Evolutionary conservation across 2,329 filamentous ascomycete genomes (phyloP).

Genomic region (Aspergillus latus): DNA sequence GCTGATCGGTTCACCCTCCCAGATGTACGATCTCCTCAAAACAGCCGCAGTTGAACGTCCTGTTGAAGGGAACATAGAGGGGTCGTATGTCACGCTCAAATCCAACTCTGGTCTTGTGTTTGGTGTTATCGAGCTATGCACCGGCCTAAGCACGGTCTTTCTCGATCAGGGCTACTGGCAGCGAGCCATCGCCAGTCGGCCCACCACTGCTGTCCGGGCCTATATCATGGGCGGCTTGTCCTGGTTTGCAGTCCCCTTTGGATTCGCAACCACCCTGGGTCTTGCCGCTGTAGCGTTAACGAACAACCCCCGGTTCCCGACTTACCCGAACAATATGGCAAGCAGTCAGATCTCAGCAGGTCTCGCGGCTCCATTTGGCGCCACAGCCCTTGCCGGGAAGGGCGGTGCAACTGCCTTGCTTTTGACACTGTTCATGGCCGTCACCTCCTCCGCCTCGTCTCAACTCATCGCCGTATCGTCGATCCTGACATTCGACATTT

Average conservation of each 20-base stretch:
- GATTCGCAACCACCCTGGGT: slow-evolving; percentile 51
- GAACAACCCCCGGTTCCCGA: slow-evolving; percentile 50
- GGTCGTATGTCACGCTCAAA: slow-evolving; percentile 42
- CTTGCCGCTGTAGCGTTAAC: slow-evolving; percentile 49
- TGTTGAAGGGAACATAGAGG: slow-evolving; percentile 30
- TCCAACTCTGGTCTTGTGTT: slow-evolving; percentile 40
- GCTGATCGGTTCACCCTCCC: slow-evolving; percentile 32
- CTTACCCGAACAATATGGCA: slow-evolving; percentile 44
- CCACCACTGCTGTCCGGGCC: slow-evolving; percentile 43
- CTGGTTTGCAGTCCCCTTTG: slow-evolving; percentile 47
- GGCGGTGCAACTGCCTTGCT: slow-evolving; percentile 36
- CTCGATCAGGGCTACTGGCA: slow-evolving; percentile 50
- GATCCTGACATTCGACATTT: slow-evolving; percentile 55
- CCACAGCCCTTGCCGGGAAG: slow-evolving; percentile 39
- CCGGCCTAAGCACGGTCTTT: slow-evolving; percentile 38
- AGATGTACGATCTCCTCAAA: slow-evolving; percentile 41
- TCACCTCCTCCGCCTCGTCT: slow-evolving; percentile 49
- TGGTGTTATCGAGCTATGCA: slow-evolving; percentile 39
- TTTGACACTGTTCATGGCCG: slow-evolving; percentile 41
- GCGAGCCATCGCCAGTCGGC: slow-evolving; percentile 45
- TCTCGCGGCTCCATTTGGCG: slow-evolving; percentile 35
- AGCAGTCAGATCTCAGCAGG: slow-evolving; percentile 34
- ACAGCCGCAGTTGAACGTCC: slow-evolving; percentile 34
- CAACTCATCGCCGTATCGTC: slow-evolving; percentile 55
- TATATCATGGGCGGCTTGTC: slow-evolving; percentile 46